Evolutionary conservation across 768 basidiomycete genomes (phyloP).

Genomic region (Amanita rubescens): DNA sequence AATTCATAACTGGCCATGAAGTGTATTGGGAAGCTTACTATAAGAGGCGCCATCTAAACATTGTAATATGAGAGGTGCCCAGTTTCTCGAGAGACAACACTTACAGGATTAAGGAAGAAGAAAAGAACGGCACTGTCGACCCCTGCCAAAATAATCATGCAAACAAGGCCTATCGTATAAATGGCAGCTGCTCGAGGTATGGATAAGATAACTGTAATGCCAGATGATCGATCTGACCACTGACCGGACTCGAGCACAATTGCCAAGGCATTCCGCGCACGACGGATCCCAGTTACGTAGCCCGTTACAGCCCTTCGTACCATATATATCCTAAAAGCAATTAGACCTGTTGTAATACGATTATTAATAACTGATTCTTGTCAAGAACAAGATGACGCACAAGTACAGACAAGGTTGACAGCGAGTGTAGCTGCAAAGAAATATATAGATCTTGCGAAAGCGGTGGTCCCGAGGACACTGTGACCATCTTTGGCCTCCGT

Average conservation of each 20-base stretch:
- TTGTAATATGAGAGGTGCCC: not conserved
- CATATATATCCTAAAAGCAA: not conserved
- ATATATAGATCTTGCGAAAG: not conserved
- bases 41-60: conserved; percentile 2
- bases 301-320: conserved; percentile 1
- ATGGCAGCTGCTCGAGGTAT: not conserved
- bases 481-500: not conserved
- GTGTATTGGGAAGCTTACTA: not conserved
- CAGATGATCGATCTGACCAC: not conserved
- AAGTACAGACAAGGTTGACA: conserved; percentile 4
- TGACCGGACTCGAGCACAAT: conserved; percentile 5
- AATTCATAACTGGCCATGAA: not conserved
- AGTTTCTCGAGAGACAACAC: not conserved
- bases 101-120: conserved; percentile 6
- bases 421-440: conserved; percentile 4
- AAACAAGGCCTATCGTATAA: not conserved
- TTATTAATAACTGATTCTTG: no score
- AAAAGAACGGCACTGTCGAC: not conserved
- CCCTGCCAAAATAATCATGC: not conserved
- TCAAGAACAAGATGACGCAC: not conserved
- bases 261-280: not conserved
- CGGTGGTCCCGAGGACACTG: not conserved
- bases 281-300: not conserved
- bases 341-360: not conserved
- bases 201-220: not conserved